Evolutionary conservation across 441 rosid genomes (phyloP).

Genomic region (Oxalis stricta): DNA sequence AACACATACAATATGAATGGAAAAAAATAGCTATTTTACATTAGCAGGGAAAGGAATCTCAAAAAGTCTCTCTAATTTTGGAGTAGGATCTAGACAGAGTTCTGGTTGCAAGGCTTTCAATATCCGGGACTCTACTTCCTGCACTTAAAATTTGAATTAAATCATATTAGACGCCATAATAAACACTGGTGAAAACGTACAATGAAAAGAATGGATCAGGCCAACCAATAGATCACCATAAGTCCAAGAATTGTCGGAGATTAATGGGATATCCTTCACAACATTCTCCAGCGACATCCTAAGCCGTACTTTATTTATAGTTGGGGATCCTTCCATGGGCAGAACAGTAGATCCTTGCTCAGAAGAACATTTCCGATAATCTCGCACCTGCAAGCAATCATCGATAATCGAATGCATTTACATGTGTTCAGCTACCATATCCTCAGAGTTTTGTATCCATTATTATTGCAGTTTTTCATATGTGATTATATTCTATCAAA

Average conservation of each 20-base stretch:
- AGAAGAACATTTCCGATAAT: conserved; percentile 46
- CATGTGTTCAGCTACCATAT: no score
- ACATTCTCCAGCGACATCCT: conserved; percentile 85
- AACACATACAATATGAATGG: not conserved
- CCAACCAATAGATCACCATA: conserved; percentile 93
- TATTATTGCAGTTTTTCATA: no score
- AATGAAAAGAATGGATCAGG: conserved; percentile 2
- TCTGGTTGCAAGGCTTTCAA: conserved; percentile 86
- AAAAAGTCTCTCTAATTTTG: conserved; percentile 77
- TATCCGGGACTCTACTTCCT: conserved; percentile 97
- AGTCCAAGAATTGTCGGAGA: conserved; percentile 78
- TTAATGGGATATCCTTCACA: conserved; percentile 78
- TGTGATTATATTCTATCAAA: no score
- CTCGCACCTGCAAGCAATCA: conserved; percentile 57
- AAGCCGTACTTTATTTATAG: conserved; percentile 48
- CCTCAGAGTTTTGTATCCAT: no score
- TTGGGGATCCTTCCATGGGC: conserved; percentile 26
- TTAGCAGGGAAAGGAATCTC: conserved; percentile 30
- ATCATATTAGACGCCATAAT: not conserved
- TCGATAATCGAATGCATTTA: conserved; percentile 5
- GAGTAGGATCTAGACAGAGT: conserved; percentile 83
- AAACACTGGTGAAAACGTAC: conserved; percentile 2
- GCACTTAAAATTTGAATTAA: conserved; percentile 9
- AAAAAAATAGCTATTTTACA: conserved; percentile 25
- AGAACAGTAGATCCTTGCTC: conserved; percentile 33